Conservation (phyloP, 129 eudicot genomes). For the Tanacetum coccineum region DNA sequence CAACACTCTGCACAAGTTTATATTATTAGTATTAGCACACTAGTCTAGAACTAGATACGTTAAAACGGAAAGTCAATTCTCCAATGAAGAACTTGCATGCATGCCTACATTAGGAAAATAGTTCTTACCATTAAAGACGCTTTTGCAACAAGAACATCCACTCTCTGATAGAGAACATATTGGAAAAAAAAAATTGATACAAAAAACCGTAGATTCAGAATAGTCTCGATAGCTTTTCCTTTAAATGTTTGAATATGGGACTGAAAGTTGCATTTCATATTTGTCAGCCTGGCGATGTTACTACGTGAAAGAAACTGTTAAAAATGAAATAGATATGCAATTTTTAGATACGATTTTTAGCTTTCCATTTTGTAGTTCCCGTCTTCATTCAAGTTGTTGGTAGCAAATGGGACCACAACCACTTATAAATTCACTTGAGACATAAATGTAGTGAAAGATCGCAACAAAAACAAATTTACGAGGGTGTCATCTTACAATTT, state of each 20-base stretch:
- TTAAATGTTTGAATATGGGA: slow-evolving; percentile 72
- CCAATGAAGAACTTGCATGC: neutral
- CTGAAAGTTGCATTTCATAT: slow-evolving; percentile 39
- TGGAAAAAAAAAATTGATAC: too few species aligned
- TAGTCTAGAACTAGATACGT: too few species aligned
- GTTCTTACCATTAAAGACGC: slow-evolving; percentile 45
- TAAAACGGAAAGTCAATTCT: too few species aligned
- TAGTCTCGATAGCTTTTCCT: slow-evolving; percentile 79
- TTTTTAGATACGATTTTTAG: too few species aligned
- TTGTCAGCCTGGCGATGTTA: neutral
- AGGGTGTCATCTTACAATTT: slow-evolving; percentile 47
- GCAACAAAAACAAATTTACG: too few species aligned
- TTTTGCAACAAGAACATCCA: slow-evolving; percentile 59
- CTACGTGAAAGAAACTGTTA: too few species aligned
- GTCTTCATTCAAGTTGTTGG: neutral
- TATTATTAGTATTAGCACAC: neutral
- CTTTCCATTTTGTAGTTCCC: too few species aligned
- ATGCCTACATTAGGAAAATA: neutral
- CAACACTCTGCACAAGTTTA: slow-evolving; percentile 54
- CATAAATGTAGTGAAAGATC: too few species aligned
- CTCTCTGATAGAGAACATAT: slow-evolving; percentile 76
- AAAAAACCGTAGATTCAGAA: slow-evolving; percentile 89
- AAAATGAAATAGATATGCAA: too few species aligned
- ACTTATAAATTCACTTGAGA: too few species aligned
- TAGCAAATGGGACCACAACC: neutral